These are phyloP conservation scores for Pyricularia sp. DNA, from an alignment of 2,329 filamentous ascomycete species.

Conservation along the genomic window DNA sequence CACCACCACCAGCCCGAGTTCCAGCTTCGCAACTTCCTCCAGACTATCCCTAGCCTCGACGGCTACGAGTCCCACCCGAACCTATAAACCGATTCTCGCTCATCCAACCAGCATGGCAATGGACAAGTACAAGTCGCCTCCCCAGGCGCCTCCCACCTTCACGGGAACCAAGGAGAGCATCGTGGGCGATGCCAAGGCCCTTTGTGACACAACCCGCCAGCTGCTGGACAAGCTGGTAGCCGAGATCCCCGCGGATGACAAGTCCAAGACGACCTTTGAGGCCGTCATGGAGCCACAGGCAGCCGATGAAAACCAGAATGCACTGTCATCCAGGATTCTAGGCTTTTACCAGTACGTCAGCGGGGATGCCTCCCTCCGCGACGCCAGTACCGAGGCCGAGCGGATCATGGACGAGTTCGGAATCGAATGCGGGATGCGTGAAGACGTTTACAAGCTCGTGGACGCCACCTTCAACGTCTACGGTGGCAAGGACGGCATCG, in stretches of 20 bases:
- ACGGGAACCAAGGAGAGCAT: slow-evolving; percentile 63
- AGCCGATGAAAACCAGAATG: slow-evolving; percentile 58
- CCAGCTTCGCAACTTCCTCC: neutral
- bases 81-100: slow-evolving; percentile 23
- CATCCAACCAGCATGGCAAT: slow-evolving; percentile 53
- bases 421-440: slow-evolving; percentile 72
- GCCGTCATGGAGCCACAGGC: slow-evolving; percentile 58
- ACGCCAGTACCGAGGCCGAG: slow-evolving; percentile 69
- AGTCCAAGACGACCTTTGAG: slow-evolving; percentile 42
- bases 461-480: slow-evolving; percentile 45
- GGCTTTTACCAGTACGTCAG: slow-evolving; percentile 78
- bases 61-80: slow-evolving; percentile 22
- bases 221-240: slow-evolving; percentile 60
- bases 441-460: slow-evolving; percentile 66
- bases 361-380: slow-evolving; percentile 55
- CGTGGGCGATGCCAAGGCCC: slow-evolving; percentile 53
- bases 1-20: neutral
- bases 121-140: slow-evolving; percentile 60
- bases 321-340: slow-evolving; percentile 54
- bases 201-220: slow-evolving; percentile 53
- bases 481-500: slow-evolving; percentile 33
- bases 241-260: slow-evolving; percentile 41
- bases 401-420: slow-evolving; percentile 66
- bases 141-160: slow-evolving; percentile 70
- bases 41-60: slow-evolving; percentile 10